Base-by-base conservation (phyloP, 768 basidiomycete species). In the Imleria badia region DNA sequence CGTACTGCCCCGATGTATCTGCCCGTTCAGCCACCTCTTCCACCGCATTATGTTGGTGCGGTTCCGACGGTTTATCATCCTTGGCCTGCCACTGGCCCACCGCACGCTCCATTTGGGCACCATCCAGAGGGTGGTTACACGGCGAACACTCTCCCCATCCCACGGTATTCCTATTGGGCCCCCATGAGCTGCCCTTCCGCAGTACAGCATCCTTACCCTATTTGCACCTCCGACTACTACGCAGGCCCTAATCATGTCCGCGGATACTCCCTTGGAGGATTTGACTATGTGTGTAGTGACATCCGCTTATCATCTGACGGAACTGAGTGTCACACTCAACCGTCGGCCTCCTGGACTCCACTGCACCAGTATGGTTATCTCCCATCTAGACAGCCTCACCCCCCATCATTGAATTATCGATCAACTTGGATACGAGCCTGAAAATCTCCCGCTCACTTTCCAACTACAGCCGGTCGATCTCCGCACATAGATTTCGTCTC, bases 181-280 rank as follows among this genome's bases (percentile, higher is more conserved):
- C 54, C 60, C 30, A 40, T 62, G 26, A 56, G 40, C 71, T 54
- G 64, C 75, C 29, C 63, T 67, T 54, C 73, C 73, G 35, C 82
- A 80, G 33, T 47, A 60, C 78, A 80, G 51, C 83, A 81, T 56
- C 80, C 84, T 56, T 83, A 81, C 59, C 81, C 84, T 26, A 78
- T 78, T 51, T 82, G 79, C 65, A 75, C 80, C 51, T 76, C 80
- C 56, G 81, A 83, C 56, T 75, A 75, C 60, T 69, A 73, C 23
- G 72, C 76, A 45, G 62, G 75, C 36, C 74, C 77, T 51, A 74
- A 76, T 57, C 86, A 84, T 58, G 64, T 75, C 58, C 83, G 81
- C 54, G 82, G 85, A 36, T 83, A 82, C 59, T 83, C 85, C 38
- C 82, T 86, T 64, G 72, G 81, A 36, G 76, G 73, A 48, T 84